Evolutionary conservation across 2,329 filamentous ascomycete species (phyloP), one percentile per base, ranked within the genome.

Genomic region (Neurospora sp.): DNA sequence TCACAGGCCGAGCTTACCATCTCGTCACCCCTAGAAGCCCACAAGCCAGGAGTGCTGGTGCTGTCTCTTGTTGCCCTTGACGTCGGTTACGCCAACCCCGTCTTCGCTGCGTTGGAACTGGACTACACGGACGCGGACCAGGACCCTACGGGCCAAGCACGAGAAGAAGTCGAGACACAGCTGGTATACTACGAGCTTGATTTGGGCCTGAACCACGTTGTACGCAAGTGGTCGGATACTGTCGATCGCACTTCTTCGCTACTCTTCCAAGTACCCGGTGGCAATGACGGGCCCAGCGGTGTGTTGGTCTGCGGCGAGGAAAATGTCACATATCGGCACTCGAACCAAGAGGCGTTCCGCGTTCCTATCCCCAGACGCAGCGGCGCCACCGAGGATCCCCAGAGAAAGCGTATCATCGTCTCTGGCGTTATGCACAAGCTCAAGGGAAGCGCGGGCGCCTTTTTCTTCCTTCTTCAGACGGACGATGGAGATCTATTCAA

Each of bases 401-500:
- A 93, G 71, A 87, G 96, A 71, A 97, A 97, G 79, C 90, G 96
- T 37, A 89, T 84, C 39, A 96, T 99, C 71, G 89, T 95, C 1
- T 88, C 92, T 2, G 96, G 96, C 67, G 93, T 97, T n/a, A 95
- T 98, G 89, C 96, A 99, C 82, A 97, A 96, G 79, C 90, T 97
- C 78, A 95, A 96, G 76, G 88, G 88, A 71, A 89, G 85, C 71
- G 85, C 85, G 6, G 93, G 93, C 37, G 93, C 94, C 1, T 99
- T 99, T 82, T 99, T 99, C 83, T 97, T 98, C 79, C 87, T 99
- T 2, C 83, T 99, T 0, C 96, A 99, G 79, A 93, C 92, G 0
- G 96, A 99, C 70, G 96, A 99, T 78, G 96, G 96, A n/a, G 96
- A 99, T 79, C 84, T 99, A 6, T 98, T 99, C 86, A 98, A 98